phyloP scores from a whole-genome alignment of 352 stramenopile genomes.

The Globisporangium perplexum region DNA sequence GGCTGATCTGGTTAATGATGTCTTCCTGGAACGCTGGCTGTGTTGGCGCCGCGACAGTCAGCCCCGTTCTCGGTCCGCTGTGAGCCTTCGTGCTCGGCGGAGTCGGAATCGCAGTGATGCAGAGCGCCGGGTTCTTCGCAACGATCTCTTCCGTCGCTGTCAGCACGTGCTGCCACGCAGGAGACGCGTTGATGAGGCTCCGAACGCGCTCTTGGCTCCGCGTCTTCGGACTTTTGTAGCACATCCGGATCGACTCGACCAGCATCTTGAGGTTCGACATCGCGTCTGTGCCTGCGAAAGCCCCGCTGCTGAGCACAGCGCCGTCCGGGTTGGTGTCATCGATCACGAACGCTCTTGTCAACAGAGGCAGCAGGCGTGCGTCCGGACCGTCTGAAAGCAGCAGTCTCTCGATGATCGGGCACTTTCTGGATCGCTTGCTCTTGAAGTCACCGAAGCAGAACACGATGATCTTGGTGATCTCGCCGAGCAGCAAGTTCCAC shows the following conservation, averaged over 20 bases:
- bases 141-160: constrained; percentile 43
- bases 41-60: constrained; percentile 19
- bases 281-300: constrained; percentile 53
- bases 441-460: constrained; percentile 86
- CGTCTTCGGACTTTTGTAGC: constrained; percentile 68
- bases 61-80: constrained; percentile 3
- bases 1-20: constrained; percentile 85
- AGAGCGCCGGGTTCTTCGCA: constrained; percentile 36
- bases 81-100: constrained; percentile 23
- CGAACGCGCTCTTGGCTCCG: constrained; percentile 69
- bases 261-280: constrained; percentile 79
- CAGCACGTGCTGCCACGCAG: constrained; percentile 52
- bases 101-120: constrained; percentile 50
- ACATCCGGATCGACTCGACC: constrained; percentile 73
- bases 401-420: constrained; percentile 70
- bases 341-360: constrained; percentile 46
- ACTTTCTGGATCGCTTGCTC: constrained; percentile 76
- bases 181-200: constrained; percentile 35
- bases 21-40: constrained; percentile 80
- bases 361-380: constrained; percentile 45
- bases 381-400: constrained; percentile 47
- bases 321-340: not conserved
- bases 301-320: not conserved
- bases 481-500: constrained; percentile 66
- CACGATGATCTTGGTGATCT: constrained; percentile 83